A percentile compares a stretch with the other conserved stretches of the same genome.
These are phyloP conservation scores for Bipolaris oryzae DNA, from an alignment of 2,329 filamentous ascomycete species.

Conservation along the genomic window DNA sequence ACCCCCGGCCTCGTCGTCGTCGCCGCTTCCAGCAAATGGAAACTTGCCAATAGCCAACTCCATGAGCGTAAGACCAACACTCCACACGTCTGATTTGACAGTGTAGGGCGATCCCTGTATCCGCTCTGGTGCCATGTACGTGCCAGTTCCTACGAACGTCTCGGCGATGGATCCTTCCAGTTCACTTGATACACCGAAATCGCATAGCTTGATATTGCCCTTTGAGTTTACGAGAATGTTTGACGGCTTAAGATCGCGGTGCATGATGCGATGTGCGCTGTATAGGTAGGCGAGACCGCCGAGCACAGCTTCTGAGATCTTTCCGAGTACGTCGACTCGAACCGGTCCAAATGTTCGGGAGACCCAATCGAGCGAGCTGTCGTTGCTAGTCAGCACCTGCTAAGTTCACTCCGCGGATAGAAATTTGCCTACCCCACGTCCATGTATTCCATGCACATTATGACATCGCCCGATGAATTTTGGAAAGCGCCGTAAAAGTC, in stretches of 20 bases:
- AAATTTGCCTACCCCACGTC: slow-evolving; percentile 81
- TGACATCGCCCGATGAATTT: slow-evolving; percentile 95
- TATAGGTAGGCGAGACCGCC: slow-evolving; percentile 95
- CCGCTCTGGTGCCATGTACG: slow-evolving; percentile 98
- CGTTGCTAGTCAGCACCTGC: slow-evolving; percentile 19
- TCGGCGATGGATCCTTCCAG: slow-evolving; percentile 97
- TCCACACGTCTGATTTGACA: slow-evolving; percentile 98
- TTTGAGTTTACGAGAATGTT: slow-evolving; percentile 96
- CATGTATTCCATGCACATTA: slow-evolving; percentile 99
- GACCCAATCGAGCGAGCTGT: slow-evolving; percentile 87
- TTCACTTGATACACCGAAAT: slow-evolving; percentile 98
- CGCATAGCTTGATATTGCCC: slow-evolving; percentile 94
- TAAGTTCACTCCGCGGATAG: background rate
- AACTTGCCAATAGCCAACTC: slow-evolving; percentile 97
- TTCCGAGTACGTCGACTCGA: slow-evolving; percentile 93
- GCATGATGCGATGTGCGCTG: slow-evolving; percentile 96
- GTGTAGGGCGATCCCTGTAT: slow-evolving; percentile 98
- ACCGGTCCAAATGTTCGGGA: slow-evolving; percentile 95
- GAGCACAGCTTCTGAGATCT: slow-evolving; percentile 94
- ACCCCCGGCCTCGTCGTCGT: slow-evolving; percentile 68
- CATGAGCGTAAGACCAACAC: slow-evolving; percentile 94
- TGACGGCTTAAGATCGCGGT: slow-evolving; percentile 97
- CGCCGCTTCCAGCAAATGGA: slow-evolving; percentile 86
- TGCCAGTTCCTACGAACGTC: slow-evolving; percentile 97
- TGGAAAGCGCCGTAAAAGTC: slow-evolving; percentile 98